phyloP scores from a whole-genome alignment of 208 protist species.

The Trypanosoma avium region DNA sequence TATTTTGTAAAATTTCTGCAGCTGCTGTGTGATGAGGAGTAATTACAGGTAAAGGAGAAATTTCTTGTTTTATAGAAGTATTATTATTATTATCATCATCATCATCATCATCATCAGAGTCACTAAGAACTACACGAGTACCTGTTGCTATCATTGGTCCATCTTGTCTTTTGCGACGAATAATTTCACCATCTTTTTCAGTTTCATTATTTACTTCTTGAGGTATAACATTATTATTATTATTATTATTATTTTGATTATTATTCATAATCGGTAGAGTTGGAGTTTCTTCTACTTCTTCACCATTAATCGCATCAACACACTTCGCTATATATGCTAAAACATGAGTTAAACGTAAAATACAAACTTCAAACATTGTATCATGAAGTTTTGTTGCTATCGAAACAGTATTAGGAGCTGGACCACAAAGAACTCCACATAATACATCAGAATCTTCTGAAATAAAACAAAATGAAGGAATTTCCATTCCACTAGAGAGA shows the following conservation, averaged over 20 bases:
- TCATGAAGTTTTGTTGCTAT: constrained; percentile 82
- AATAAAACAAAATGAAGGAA: constrained; percentile 78
- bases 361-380: constrained; percentile 67
- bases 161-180: constrained; percentile 70
- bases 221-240: background rate
- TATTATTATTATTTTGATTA: background rate
- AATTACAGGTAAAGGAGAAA: background rate
- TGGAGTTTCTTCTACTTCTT: background rate
- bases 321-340: constrained; percentile 73
- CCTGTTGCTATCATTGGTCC: constrained; percentile 77
- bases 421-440: constrained; percentile 79
- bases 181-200: constrained; percentile 35
- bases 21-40: constrained; percentile 22
- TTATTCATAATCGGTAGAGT: background rate
- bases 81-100: background rate
- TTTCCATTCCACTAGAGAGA: constrained; percentile 16
- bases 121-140: constrained; percentile 46
- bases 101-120: constrained; percentile 46
- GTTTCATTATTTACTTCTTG: constrained; percentile 21
- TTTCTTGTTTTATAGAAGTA: background rate
- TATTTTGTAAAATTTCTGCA: constrained; percentile 52
- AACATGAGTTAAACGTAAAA: constrained; percentile 71
- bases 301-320: constrained; percentile 39
- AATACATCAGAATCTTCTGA: constrained; percentile 89
- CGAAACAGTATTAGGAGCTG: constrained; percentile 58